Conservation (phyloP, 192 early-diverging fungal genomes). For the Lunasporangiospora selenospora region DNA sequence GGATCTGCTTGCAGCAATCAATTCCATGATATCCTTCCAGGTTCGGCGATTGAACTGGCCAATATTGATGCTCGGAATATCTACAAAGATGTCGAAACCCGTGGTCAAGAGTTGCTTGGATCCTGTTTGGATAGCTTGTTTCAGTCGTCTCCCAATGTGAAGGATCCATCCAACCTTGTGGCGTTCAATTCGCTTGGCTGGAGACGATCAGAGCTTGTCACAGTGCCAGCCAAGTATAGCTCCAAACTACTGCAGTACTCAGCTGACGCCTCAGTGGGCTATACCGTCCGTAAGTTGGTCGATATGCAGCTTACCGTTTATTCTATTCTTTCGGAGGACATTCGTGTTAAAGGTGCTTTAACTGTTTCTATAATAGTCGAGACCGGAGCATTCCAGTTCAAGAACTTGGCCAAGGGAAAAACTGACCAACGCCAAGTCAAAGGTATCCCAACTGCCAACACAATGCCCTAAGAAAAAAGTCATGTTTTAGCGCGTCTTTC, state of each 20-base stretch:
- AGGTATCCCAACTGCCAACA: too few relatives aligned
- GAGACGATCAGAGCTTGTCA: slow-evolving; percentile 73
- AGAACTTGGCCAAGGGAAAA: slow-evolving; percentile 12
- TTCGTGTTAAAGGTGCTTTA: too few relatives aligned
- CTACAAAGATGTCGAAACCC: slow-evolving; percentile 35
- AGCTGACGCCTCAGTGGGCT: slow-evolving; percentile 48
- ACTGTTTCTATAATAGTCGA: slow-evolving; percentile 8
- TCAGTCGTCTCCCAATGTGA: slow-evolving; percentile 5
- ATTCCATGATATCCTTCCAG: slow-evolving; percentile 98
- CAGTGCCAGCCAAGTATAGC: slow-evolving; percentile 56
- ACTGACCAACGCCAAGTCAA: neutral
- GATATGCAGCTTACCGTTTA: neutral
- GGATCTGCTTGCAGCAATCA: slow-evolving; percentile 73
- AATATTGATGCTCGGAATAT: slow-evolving; percentile 84
- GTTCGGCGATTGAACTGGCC: slow-evolving; percentile 89
- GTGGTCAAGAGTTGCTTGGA: slow-evolving; percentile 50
- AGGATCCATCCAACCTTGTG: slow-evolving; percentile 23
- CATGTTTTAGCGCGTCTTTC: neutral
- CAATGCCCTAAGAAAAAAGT: neutral
- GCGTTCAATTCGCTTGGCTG: slow-evolving; percentile 75
- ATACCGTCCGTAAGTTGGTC: too few relatives aligned
- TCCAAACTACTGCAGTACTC: slow-evolving; percentile 56
- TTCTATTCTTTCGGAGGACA: neutral
- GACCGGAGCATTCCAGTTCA: slow-evolving; percentile 12
- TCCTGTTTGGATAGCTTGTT: slow-evolving; percentile 52